Base-by-base conservation (phyloP, 495 filamentous ascomycete species). In the Cairneyella variabilis region DNA sequence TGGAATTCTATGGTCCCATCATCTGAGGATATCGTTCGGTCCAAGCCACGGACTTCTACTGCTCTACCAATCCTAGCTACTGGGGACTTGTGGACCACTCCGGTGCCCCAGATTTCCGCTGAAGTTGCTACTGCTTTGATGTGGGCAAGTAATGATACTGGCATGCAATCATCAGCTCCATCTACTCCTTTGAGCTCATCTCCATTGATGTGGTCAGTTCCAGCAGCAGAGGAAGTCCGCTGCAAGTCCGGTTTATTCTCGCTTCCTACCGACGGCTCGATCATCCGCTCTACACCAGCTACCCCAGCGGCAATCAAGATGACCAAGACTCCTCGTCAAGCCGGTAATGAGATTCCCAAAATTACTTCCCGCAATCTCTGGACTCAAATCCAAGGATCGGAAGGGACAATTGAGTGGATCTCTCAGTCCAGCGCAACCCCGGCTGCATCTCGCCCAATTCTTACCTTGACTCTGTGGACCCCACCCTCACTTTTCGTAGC, bases 401-500 rank as follows among this genome's bases (percentile, higher is more conserved):
- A 41, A 14, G 14, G 46, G 16, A 28, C 22, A 12, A 57, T 21
- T 20, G 22, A 28, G 11, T 56, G 49, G 49, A 53, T 49, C 14
- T 22, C 43, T 7, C 40, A 40, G 16, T 26, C n/a, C 16, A 23
- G 12, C 34, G 47, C 26, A 12, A 25, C 27, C 23, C 58, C 23
- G 9, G 22, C 3, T 12, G 22, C 17, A 44, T n/a, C n/a, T n/a
- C 54, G 47, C 5, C 39, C 28, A 14, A 32, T 3, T 16, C 5
- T 18, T 11, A 14, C 12, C 12, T 17, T 40, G 8, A 16, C 22
- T 3, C 14, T 68, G 42, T 68, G 66, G 66, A 51, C 54, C 25
- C 48, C 56, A n/a, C 23, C 27, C 16, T 4, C n/a, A 45, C 49
- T 12, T n/a, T 6, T 41, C 14, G 28, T 27, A 18, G 21, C 26